Evolutionary conservation across 2,329 filamentous ascomycete genomes (phyloP), one percentile per base, ranked within the genome.

Genomic region (Nannizziopsis barbatae): DNA sequence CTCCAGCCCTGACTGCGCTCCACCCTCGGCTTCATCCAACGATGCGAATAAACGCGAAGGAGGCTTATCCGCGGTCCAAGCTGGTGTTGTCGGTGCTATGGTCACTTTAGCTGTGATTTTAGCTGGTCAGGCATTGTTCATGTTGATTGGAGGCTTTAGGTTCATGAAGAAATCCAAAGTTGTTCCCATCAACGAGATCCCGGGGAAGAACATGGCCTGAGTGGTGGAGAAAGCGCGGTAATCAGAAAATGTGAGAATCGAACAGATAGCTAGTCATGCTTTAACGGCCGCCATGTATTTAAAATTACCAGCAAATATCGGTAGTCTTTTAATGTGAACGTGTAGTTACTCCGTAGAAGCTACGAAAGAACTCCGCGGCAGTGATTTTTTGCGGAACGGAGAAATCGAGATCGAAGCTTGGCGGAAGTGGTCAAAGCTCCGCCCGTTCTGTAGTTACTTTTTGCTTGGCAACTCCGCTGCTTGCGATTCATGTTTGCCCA

Each of bases 51-150:
- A 50, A 18, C 57, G 55, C 14, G 61, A 58, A 15, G 62, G 66
- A 45, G 74, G 76, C 7, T 71, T 93, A 22, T 83, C 81, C 44
- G 77, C 73, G 33, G 74, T 78, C 5, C 79, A 89, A n/a, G 86
- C 85, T 0, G 86, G 87, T 45, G 86, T 90, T 4, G 88, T 93
- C 59, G 81, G 81, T 32, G 81, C 81, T 0, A 76, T 83, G 72
- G 79, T 84, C 14, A 83, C 80, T 1, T 62, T 84, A 35, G 80
- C 71, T 18, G 77, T 83, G 9, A 68, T 83, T n/a, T 56, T 83
- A 38, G 77, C 75, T 0, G 47, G 78, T 9, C 74, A 76, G 54
- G 72, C 67, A 1, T 55, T 79, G 15, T 63, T 76, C 45, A 58
- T 82, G 62, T 52, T 80, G 38, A 47, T 76, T 6, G 76, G 73